These are phyloP conservation scores for Camellia japonica DNA, from an alignment of 148 eudicot species.

Conservation along the genomic window DNA sequence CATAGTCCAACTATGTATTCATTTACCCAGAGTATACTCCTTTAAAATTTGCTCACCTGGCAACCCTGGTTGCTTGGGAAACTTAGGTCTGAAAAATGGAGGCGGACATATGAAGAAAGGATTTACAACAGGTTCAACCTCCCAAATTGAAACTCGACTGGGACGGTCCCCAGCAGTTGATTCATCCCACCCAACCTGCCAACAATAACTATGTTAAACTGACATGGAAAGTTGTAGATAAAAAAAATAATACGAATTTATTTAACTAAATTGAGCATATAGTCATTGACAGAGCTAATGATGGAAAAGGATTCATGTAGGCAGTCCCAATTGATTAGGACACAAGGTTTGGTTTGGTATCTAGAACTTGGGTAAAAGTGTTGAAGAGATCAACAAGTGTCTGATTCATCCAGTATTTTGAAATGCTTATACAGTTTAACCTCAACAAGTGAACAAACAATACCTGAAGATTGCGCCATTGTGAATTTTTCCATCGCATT, in stretches of 20 bases:
- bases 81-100: slow-evolving; percentile 92
- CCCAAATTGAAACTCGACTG: slow-evolving; percentile 92
- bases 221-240: too few species aligned
- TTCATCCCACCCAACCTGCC: slow-evolving; percentile 99
- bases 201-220: slow-evolving; percentile 14
- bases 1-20: too few species aligned
- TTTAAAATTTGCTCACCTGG: slow-evolving; percentile 47
- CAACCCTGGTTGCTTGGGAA: slow-evolving; percentile 71
- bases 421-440: not conserved
- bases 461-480: slow-evolving; percentile 98
- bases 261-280: too few species aligned
- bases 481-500: slow-evolving; percentile 85
- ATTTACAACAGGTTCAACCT: slow-evolving; percentile 90
- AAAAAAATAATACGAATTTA: too few species aligned
- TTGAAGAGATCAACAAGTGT: not conserved
- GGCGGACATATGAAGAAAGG: slow-evolving; percentile 98
- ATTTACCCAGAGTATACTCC: too few species aligned
- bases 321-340: too few species aligned
- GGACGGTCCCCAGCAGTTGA: slow-evolving; percentile 98
- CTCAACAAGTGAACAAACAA: not conserved
- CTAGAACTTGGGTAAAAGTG: not conserved
- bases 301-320: too few species aligned
- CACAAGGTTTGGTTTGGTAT: not conserved
- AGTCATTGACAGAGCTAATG: too few species aligned
- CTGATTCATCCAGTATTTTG: not conserved